Evolutionary conservation across 371 early-diverging fungal genomes (phyloP).

Genomic region (Blakeslea trispora): DNA sequence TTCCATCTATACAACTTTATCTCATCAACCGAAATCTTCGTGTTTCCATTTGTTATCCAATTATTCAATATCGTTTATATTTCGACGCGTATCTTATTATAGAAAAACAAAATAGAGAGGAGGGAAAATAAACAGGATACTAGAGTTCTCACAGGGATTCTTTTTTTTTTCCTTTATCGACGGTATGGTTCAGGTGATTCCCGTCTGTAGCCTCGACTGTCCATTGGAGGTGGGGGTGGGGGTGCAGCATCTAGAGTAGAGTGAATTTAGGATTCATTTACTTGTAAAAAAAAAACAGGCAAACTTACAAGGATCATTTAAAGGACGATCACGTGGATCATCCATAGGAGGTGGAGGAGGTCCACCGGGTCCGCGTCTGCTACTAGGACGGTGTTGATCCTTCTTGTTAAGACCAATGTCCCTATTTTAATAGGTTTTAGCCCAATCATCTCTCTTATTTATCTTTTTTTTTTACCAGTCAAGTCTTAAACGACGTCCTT

Average conservation of each 20-base stretch:
- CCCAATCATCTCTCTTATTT: too few species aligned
- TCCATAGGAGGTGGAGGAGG: slow-evolving; percentile 28
- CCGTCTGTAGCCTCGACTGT: slow-evolving; percentile 44
- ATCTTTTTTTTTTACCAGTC: slow-evolving; percentile 61
- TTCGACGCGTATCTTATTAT: neutral
- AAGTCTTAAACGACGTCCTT: slow-evolving; percentile 73
- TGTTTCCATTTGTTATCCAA: neutral
- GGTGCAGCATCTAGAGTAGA: slow-evolving; percentile 26
- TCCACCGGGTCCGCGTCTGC: slow-evolving; percentile 22
- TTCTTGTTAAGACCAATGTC: slow-evolving; percentile 75
- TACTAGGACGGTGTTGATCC: slow-evolving; percentile 43
- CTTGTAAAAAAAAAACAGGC: neutral
- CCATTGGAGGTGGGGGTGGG: slow-evolving; percentile 37
- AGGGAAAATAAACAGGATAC: too few species aligned
- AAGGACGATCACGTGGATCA: slow-evolving; percentile 27
- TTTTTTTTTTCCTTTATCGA: slow-evolving; percentile 29
- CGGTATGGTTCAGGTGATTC: slow-evolving; percentile 43
- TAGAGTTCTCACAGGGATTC: neutral
- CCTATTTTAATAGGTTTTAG: too few species aligned
- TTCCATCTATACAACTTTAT: neutral
- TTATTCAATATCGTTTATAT: neutral
- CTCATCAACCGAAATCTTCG: neutral
- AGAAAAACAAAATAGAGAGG: slow-evolving; percentile 3
- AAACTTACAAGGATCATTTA: slow-evolving; percentile 37
- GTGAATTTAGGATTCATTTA: too few species aligned